Conservation (phyloP, 2,329 filamentous ascomycete species). For the Aureobasidium subglaciale region DNA sequence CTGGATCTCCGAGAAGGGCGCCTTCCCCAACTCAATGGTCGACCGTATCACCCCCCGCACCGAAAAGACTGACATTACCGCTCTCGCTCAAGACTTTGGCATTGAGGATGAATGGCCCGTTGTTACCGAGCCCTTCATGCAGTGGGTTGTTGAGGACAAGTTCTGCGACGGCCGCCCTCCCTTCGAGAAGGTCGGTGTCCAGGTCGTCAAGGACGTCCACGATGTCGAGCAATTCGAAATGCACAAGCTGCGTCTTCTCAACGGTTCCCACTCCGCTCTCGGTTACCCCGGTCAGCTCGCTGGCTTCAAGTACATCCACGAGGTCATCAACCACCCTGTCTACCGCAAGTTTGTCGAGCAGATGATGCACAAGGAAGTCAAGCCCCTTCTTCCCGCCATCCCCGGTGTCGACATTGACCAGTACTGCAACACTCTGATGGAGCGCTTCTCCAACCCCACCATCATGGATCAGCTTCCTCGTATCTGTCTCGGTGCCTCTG, state of each 20-base stretch:
- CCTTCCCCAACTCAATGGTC: conserved; percentile 51
- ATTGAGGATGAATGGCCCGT: conserved; percentile 48
- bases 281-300: conserved; percentile 46
- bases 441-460: conserved; percentile 50
- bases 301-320: conserved; percentile 49
- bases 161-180: conserved; percentile 46
- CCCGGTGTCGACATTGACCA: conserved; percentile 45
- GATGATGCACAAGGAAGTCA: conserved; percentile 51
- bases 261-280: conserved; percentile 47
- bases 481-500: conserved; percentile 45
- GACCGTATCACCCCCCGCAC: conserved; percentile 51
- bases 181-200: conserved; percentile 47
- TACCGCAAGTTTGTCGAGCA: conserved; percentile 45
- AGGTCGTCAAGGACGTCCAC: conserved; percentile 46
- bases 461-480: conserved; percentile 50
- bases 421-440: conserved; percentile 48
- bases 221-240: conserved; percentile 50
- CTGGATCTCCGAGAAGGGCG: conserved; percentile 43
- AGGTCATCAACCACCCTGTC: conserved; percentile 45
- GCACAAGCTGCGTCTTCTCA: conserved; percentile 51
- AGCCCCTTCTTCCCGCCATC: conserved; percentile 46
- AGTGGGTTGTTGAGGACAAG: conserved; percentile 50
- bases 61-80: conserved; percentile 37
- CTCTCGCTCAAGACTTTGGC: conserved; percentile 39
- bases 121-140: conserved; percentile 50